phyloP scores from a whole-genome alignment of 441 rosid genomes.

The Populus hybrid region DNA sequence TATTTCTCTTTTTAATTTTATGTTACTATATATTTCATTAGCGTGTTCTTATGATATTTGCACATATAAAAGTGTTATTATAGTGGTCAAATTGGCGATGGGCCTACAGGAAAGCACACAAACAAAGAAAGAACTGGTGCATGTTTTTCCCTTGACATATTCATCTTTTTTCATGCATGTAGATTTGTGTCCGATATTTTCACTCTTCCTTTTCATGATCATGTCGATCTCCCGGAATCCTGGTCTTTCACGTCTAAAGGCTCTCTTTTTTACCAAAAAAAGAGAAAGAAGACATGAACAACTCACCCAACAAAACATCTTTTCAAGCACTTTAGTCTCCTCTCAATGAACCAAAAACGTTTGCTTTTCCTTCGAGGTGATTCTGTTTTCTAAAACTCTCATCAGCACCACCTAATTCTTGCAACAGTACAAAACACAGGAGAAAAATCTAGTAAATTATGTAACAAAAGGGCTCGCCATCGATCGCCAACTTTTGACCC shows the following conservation, averaged over 20 bases:
- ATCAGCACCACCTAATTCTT: background rate
- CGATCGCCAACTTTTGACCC: conserved; percentile 12
- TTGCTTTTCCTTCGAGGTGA: background rate
- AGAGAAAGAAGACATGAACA: conserved; percentile 1
- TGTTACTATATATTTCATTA: too few relatives aligned
- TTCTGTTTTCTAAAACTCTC: background rate
- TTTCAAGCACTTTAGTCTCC: conserved; percentile 26
- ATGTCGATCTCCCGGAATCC: conserved; percentile 25
- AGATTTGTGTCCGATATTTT: conserved; percentile 5
- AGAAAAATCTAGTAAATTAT: background rate
- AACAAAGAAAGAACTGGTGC: background rate
- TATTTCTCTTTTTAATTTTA: too few relatives aligned
- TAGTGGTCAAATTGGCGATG: background rate
- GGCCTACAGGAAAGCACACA: conserved; percentile 1
- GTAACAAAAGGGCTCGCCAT: background rate
- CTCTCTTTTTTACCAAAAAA: background rate
- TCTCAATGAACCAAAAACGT: background rate
- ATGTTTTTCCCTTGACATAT: background rate
- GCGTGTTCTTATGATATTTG: background rate
- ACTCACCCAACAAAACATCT: conserved; percentile 11
- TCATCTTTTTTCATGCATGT: background rate
- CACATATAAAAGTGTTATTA: background rate
- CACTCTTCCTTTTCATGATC: conserved; percentile 3
- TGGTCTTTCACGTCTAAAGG: conserved; percentile 24
- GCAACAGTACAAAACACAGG: background rate